phyloP scores from a whole-genome alignment of 1,284 basidiomycete genomes.

The Tilletiopsis washingtonensis region DNA sequence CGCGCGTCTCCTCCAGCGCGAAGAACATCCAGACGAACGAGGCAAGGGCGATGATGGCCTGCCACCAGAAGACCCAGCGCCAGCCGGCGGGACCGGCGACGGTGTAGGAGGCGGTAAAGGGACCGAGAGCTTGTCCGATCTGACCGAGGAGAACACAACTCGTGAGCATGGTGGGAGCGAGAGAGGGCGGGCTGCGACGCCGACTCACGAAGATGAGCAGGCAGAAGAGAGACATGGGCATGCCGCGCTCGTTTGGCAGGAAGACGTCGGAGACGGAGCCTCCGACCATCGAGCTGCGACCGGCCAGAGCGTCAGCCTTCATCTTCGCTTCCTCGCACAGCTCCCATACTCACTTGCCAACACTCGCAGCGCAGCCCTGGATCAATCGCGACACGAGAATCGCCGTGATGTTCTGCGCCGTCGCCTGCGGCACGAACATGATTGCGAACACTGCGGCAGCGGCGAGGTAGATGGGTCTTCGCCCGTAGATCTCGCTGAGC shows the following conservation, averaged over 20 bases:
- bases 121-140: background rate
- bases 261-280: background rate
- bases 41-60: background rate
- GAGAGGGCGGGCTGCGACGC: too few species aligned
- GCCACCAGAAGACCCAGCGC: constrained; percentile 2
- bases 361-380: background rate
- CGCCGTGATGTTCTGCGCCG: constrained; percentile 1
- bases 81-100: background rate
- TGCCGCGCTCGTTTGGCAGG: background rate
- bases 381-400: background rate
- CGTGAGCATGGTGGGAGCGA: background rate
- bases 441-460: constrained; percentile 10
- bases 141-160: background rate
- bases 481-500: constrained; percentile 23
- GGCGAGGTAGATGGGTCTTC: constrained; percentile 22
- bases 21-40: background rate
- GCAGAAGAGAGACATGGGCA: background rate
- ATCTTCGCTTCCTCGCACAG: too few species aligned
- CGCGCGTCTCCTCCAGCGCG: constrained; percentile 15
- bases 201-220: background rate
- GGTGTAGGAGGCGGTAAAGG: background rate
- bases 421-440: constrained; percentile 5
- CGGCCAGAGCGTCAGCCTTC: too few species aligned
- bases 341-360: too few species aligned
- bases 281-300: background rate